These are phyloP conservation scores for Solanum appendiculatum DNA, from an alignment of 257 asterid genomes.

Conservation along the genomic window DNA sequence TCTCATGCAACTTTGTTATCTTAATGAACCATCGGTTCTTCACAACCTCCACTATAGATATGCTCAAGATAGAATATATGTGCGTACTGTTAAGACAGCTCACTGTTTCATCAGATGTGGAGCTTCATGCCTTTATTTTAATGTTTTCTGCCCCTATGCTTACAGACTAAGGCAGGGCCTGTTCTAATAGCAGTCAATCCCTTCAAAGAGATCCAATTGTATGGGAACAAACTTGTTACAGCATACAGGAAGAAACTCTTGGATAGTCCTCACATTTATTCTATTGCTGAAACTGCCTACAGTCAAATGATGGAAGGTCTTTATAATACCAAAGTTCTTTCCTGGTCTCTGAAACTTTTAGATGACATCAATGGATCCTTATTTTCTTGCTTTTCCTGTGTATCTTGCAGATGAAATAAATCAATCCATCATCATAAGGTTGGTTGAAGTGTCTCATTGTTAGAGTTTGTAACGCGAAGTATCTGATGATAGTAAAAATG, in stretches of 20 bases:
- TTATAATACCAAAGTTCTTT: slow-evolving; percentile 4
- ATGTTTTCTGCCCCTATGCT: slow-evolving; percentile 4
- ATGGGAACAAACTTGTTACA: slow-evolving; percentile 52
- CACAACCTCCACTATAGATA: slow-evolving; percentile 71
- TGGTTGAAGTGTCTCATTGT: slow-evolving; percentile 12
- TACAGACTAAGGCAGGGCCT: slow-evolving; percentile 89
- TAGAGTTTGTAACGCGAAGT: slow-evolving; percentile 3
- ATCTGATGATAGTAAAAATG: background rate
- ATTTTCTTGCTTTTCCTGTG: slow-evolving; percentile 4
- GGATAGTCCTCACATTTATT: slow-evolving; percentile 88
- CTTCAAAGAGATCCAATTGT: slow-evolving; percentile 59
- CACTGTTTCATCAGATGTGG: background rate
- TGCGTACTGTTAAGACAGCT: slow-evolving; percentile 17
- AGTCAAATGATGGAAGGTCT: slow-evolving; percentile 74
- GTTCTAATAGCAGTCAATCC: slow-evolving; percentile 86
- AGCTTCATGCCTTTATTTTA: background rate
- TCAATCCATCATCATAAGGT: slow-evolving; percentile 96
- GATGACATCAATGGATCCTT: background rate
- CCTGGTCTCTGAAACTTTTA: background rate
- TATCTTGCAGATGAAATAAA: slow-evolving; percentile 59
- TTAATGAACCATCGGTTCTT: slow-evolving; percentile 91
- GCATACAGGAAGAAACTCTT: slow-evolving; percentile 59
- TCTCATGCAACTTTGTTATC: slow-evolving; percentile 78
- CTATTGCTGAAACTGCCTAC: slow-evolving; percentile 66
- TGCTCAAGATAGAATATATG: slow-evolving; percentile 65